Conservation (phyloP, 2,329 filamentous ascomycete species). For the Aspergillus costaricaensis region DNA sequence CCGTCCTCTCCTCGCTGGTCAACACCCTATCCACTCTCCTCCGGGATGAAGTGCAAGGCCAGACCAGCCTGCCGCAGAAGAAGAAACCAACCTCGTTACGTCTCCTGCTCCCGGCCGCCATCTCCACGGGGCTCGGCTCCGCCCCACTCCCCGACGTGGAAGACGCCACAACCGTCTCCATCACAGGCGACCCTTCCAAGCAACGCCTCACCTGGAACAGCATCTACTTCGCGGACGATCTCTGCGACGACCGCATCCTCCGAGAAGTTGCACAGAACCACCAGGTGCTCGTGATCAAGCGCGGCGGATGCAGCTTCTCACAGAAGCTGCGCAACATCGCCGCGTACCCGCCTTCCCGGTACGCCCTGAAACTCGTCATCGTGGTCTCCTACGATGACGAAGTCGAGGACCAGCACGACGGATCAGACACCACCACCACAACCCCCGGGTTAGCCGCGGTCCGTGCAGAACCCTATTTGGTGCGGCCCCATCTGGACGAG, state of each 20-base stretch:
- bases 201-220: conserved; percentile 65
- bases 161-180: conserved; percentile 49
- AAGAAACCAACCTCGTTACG: conserved; percentile 39
- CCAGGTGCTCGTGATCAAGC: conserved; percentile 77
- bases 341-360: conserved; percentile 63
- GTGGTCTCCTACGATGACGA: conserved; percentile 66
- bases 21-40: conserved; percentile 55
- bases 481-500: conserved; percentile 73
- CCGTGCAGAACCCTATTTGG: conserved; percentile 45
- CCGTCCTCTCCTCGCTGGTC: conserved; percentile 50
- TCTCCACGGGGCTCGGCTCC: conserved; percentile 57
- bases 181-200: conserved; percentile 43
- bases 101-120: conserved; percentile 50
- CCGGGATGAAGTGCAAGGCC: conserved; percentile 43
- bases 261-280: conserved; percentile 56
- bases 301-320: conserved; percentile 82
- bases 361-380: conserved; percentile 76
- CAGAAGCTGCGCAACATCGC: conserved; percentile 85
- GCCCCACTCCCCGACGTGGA: conserved; percentile 68
- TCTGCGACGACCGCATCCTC: conserved; percentile 60
- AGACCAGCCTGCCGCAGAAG: conserved; percentile 28
- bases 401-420: conserved; percentile 25
- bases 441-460: conserved; percentile 28
- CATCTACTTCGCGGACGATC: conserved; percentile 72
- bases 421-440: conserved; percentile 5